These are phyloP conservation scores for Aspergillus heteromorphus DNA, from an alignment of 495 filamentous ascomycete species.

Conservation along the genomic window DNA sequence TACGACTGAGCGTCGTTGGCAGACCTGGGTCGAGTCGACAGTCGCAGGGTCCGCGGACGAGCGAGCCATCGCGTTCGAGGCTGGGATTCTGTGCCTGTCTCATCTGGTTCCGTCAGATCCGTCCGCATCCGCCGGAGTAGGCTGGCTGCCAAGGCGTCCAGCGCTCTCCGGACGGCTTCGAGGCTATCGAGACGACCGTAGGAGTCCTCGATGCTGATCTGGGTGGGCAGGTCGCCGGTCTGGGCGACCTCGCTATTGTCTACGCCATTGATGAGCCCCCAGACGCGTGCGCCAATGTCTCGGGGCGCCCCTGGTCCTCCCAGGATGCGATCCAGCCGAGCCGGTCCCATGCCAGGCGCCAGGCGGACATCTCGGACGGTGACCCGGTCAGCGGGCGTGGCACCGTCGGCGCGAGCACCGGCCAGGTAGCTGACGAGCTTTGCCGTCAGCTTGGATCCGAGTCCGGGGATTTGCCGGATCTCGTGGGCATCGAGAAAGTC, in stretches of 20 bases:
- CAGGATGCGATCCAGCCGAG: slow-evolving; percentile 58
- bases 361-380: slow-evolving; percentile 61
- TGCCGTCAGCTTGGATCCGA: slow-evolving; percentile 73
- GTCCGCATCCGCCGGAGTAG: slow-evolving; percentile 72
- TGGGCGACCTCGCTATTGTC: slow-evolving; percentile 60
- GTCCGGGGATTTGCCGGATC: slow-evolving; percentile 79
- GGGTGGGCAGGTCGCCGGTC: slow-evolving; percentile 67
- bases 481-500: slow-evolving; percentile 70
- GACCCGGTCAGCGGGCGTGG: slow-evolving; percentile 21
- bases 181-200: slow-evolving; percentile 63
- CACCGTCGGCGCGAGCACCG: not conserved
- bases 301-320: slow-evolving; percentile 61
- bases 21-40: slow-evolving; percentile 67
- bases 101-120: slow-evolving; percentile 59
- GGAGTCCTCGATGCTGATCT: slow-evolving; percentile 93
- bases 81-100: slow-evolving; percentile 8
- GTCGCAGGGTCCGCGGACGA: slow-evolving; percentile 63
- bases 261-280: slow-evolving; percentile 73
- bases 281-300: slow-evolving; percentile 63
- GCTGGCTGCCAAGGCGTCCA: slow-evolving; percentile 58
- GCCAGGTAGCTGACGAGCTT: slow-evolving; percentile 57
- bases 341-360: slow-evolving; percentile 53
- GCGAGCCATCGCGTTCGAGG: slow-evolving; percentile 53
- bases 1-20: slow-evolving; percentile 46
- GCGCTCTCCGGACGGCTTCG: slow-evolving; percentile 56